Conservation (phyloP, 352 stramenopile species). For the Albugo laibachii region DNA sequence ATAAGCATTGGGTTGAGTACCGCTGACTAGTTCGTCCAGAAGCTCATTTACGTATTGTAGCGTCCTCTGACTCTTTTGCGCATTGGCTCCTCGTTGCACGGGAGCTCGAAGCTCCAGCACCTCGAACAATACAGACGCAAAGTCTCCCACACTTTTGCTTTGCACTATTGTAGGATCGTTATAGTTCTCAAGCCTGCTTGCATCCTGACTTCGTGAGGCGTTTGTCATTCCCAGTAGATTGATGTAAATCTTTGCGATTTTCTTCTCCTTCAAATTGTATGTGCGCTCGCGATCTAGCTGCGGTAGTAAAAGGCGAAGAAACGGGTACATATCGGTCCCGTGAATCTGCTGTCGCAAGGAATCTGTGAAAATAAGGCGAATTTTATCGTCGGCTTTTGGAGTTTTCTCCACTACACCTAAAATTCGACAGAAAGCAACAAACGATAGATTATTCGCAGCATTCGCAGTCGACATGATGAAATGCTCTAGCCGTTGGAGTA, state of each 20-base stretch:
- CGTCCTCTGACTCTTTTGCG: conserved; percentile 16
- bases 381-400: conserved; percentile 50
- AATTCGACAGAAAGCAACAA: conserved; percentile 48
- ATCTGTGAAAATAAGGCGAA: conserved; percentile 54
- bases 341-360: conserved; percentile 29
- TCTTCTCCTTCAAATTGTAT: conserved; percentile 79
- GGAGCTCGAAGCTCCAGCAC: conserved; percentile 41
- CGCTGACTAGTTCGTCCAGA: conserved; percentile 24
- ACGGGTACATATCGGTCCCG: conserved; percentile 38
- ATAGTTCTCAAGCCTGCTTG: conserved; percentile 62
- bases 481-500: conserved; percentile 18
- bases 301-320: conserved; percentile 51
- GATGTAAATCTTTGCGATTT: conserved; percentile 61
- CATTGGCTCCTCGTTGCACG: not conserved
- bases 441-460: conserved; percentile 27
- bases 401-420: conserved; percentile 49
- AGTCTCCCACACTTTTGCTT: conserved; percentile 64
- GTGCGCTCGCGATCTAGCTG: conserved; percentile 68
- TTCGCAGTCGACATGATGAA: conserved; percentile 46
- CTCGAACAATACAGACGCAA: conserved; percentile 52
- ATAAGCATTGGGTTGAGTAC: conserved; percentile 1
- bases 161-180: conserved; percentile 66
- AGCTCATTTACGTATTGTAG: conserved; percentile 37
- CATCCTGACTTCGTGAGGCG: conserved; percentile 31
- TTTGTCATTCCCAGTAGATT: conserved; percentile 36